phyloP scores from a whole-genome alignment of 2,329 filamentous ascomycete species.

The Colletotrichum melonis region DNA sequence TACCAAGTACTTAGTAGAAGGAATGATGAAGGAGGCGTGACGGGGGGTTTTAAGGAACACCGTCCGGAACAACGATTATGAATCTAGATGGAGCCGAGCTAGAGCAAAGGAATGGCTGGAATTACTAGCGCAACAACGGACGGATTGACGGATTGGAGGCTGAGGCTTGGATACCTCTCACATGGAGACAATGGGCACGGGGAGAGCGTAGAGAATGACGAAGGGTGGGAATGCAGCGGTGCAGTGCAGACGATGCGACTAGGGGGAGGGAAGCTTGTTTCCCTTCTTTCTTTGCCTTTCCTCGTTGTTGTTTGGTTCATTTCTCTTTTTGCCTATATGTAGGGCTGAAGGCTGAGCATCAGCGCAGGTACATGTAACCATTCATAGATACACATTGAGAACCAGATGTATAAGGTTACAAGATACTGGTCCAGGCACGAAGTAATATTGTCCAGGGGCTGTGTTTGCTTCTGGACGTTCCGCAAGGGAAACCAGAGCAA shows the following conservation, averaged over 20 bases:
- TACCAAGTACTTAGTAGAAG: not conserved
- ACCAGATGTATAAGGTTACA: not conserved
- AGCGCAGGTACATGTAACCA: not conserved
- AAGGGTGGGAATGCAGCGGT: not conserved
- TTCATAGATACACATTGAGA: not conserved
- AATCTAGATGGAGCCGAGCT: not conserved
- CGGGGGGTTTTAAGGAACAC: constrained; percentile 2
- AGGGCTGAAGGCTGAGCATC: constrained; percentile 29
- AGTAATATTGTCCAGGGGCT: not conserved
- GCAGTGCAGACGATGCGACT: not conserved
- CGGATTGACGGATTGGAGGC: not conserved
- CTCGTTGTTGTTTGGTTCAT: not conserved
- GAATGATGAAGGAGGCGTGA: not conserved
- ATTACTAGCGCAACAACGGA: constrained; percentile 16
- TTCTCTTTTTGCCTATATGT: not conserved
- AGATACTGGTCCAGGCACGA: constrained; percentile 5
- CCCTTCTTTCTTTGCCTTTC: not conserved
- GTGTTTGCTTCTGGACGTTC: not conserved
- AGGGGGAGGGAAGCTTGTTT: constrained; percentile 19
- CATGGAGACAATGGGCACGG: not conserved
- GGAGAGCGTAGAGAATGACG: not conserved
- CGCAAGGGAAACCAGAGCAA: not conserved
- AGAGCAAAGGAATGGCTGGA: constrained; percentile 17
- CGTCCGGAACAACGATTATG: not conserved
- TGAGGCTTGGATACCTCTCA: constrained; percentile 1